Conservation (phyloP, 192 early-diverging fungal species). For the Coemansia sp. region DNA sequence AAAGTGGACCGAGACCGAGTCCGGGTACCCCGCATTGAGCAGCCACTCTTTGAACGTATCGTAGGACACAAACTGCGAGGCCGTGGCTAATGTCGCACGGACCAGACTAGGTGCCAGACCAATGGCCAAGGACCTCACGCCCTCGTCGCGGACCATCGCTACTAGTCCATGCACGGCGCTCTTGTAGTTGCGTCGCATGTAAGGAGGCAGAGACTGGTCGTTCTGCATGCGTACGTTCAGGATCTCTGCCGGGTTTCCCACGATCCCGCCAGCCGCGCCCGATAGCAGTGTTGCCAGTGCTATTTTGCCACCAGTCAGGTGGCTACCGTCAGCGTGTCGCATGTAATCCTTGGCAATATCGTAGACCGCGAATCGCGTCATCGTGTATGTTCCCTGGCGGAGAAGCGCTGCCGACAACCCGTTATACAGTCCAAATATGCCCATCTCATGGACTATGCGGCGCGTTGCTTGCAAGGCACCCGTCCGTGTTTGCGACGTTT, state of each 20-base stretch:
- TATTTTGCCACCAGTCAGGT: slow-evolving; percentile 17
- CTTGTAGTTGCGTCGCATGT: slow-evolving; percentile 70
- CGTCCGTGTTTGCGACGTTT: slow-evolving; percentile 67
- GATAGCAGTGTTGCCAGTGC: slow-evolving; percentile 35
- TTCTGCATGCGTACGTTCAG: slow-evolving; percentile 86
- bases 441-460: slow-evolving; percentile 78
- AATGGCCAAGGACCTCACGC: slow-evolving; percentile 74
- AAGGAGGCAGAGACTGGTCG: slow-evolving; percentile 68
- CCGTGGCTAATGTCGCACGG: slow-evolving; percentile 82
- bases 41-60: slow-evolving; percentile 74
- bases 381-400: slow-evolving; percentile 80
- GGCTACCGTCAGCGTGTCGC: slow-evolving; percentile 14
- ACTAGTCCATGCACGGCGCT: slow-evolving; percentile 69
- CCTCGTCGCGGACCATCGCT: slow-evolving; percentile 77
- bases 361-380: slow-evolving; percentile 78
- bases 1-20: slow-evolving; percentile 72
- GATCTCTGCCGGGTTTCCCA: slow-evolving; percentile 79
- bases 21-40: slow-evolving; percentile 61
- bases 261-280: slow-evolving; percentile 63
- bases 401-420: slow-evolving; percentile 77
- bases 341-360: slow-evolving; percentile 55
- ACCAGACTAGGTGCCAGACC: slow-evolving; percentile 90
- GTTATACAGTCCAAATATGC: slow-evolving; percentile 78
- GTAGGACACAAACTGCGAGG: slow-evolving; percentile 77
- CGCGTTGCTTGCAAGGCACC: slow-evolving; percentile 48